These are phyloP conservation scores for Arabis alpina DNA, from an alignment of 345 rosid species.

Conservation along the genomic window DNA sequence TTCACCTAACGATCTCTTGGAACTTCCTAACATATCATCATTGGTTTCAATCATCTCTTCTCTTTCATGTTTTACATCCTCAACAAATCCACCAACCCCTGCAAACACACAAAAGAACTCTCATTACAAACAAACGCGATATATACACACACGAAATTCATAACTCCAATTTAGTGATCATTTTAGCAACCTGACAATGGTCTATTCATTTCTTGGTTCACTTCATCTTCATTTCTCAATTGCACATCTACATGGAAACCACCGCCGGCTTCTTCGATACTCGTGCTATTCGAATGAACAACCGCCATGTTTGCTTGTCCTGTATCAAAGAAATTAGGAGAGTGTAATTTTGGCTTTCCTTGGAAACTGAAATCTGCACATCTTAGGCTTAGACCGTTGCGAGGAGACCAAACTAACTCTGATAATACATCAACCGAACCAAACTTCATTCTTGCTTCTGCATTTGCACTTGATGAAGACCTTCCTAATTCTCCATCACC, in stretches of 20 bases:
- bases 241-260: slow-evolving; percentile 27
- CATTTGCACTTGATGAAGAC: slow-evolving; percentile 65
- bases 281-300: slow-evolving; percentile 40
- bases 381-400: slow-evolving; percentile 70
- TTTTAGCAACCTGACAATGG: slow-evolving; percentile 31
- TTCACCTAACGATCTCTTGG: slow-evolving; percentile 44
- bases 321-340: slow-evolving; percentile 46
- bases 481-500: slow-evolving; percentile 45
- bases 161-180: neutral
- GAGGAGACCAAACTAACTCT: slow-evolving; percentile 96
- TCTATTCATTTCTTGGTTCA: slow-evolving; percentile 37
- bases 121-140: slow-evolving; percentile 8
- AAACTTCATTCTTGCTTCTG: slow-evolving; percentile 54
- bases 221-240: slow-evolving; percentile 39
- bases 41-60: slow-evolving; percentile 30
- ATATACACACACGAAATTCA: neutral
- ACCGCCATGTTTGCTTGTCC: slow-evolving; percentile 43
- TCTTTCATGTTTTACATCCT: slow-evolving; percentile 34
- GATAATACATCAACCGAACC: slow-evolving; percentile 63
- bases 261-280: slow-evolving; percentile 16
- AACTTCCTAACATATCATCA: slow-evolving; percentile 33
- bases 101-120: slow-evolving; percentile 35
- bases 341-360: slow-evolving; percentile 43
- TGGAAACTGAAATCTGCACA: slow-evolving; percentile 70
- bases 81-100: slow-evolving; percentile 42